A percentile compares a stretch with the other conserved stretches of the same genome.
Conservation (phyloP, 768 basidiomycete species). For the Crepidotus variabilis region DNA sequence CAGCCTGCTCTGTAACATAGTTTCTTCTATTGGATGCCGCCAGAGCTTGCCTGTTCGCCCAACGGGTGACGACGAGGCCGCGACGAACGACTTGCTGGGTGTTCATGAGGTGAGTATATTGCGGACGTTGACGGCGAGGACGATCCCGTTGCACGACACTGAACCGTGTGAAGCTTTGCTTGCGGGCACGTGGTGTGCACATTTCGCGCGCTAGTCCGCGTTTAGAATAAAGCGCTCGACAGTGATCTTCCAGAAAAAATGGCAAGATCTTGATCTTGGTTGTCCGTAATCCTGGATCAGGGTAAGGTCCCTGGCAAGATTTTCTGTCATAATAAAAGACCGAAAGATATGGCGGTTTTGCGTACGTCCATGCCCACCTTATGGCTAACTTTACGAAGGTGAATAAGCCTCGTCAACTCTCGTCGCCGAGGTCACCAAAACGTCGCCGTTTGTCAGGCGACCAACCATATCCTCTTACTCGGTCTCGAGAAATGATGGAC, state of each 20-base stretch:
- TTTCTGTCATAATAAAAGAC: not conserved
- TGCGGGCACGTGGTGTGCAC: not conserved
- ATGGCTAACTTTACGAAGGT: too few relatives aligned
- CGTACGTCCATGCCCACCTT: not conserved
- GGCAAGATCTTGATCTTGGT: not conserved
- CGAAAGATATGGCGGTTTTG: not conserved
- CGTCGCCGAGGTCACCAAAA: conserved; percentile 4
- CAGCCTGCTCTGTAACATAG: conserved; percentile 40
- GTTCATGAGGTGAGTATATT: conserved; percentile 26
- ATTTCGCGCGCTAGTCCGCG: not conserved
- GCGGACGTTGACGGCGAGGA: not conserved
- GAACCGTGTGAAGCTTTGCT: conserved; percentile 1
- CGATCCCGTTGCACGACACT: not conserved
- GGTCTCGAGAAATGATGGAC: conserved; percentile 43
- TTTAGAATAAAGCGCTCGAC: not conserved
- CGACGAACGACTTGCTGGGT: conserved; percentile 36
- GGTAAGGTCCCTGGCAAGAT: not conserved
- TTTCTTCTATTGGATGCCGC: conserved; percentile 16
- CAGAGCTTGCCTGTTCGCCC: conserved; percentile 18
- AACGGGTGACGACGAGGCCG: conserved; percentile 27
- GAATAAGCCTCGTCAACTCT: too few relatives aligned
- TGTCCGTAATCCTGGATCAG: not conserved
- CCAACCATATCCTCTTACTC: conserved; percentile 53
- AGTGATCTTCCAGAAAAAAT: not conserved
- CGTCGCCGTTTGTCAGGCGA: conserved; percentile 42